A percentile compares a stretch with the other conserved stretches of the same genome.
Evolutionary conservation across 2,329 filamentous ascomycete genomes (phyloP).

Genomic region (Zymoseptoria brevis): DNA sequence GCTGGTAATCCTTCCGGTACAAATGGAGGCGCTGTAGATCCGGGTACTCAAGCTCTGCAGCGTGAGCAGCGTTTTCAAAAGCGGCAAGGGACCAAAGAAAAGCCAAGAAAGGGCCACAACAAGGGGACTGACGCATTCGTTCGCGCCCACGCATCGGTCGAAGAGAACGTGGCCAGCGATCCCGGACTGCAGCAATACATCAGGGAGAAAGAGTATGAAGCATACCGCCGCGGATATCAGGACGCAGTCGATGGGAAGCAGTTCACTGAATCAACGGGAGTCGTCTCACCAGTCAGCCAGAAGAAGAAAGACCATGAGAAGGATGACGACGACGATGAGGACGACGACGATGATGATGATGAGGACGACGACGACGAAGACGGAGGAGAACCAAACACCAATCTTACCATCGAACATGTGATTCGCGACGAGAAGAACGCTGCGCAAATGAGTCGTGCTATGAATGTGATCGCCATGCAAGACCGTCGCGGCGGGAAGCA

Average conservation of each 20-base stretch:
- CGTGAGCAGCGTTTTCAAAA: neutral
- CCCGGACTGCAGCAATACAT: neutral
- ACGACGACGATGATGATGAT: neutral
- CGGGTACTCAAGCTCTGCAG: neutral
- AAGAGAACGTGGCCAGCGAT: neutral
- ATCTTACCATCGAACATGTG: neutral
- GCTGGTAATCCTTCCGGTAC: neutral
- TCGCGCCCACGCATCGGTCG: neutral
- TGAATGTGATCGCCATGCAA: neutral
- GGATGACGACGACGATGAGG: neutral
- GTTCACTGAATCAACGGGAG: neutral
- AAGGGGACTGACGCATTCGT: neutral
- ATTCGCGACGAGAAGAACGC: neutral
- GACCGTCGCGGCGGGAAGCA: neutral
- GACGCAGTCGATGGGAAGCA: neutral
- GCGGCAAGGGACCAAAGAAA: neutral
- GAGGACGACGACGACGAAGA: neutral
- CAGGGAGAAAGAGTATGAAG: neutral
- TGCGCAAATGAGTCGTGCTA: neutral
- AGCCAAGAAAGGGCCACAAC: neutral
- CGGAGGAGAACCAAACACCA: neutral
- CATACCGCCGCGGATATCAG: neutral
- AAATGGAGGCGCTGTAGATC: neutral
- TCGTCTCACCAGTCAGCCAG: neutral
- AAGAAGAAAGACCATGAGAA: neutral